A percentile compares a stretch with the other conserved stretches of the same genome.
Evolutionary conservation across 495 filamentous ascomycete genomes (phyloP).

Genomic region (Penicillium riverlandense): DNA sequence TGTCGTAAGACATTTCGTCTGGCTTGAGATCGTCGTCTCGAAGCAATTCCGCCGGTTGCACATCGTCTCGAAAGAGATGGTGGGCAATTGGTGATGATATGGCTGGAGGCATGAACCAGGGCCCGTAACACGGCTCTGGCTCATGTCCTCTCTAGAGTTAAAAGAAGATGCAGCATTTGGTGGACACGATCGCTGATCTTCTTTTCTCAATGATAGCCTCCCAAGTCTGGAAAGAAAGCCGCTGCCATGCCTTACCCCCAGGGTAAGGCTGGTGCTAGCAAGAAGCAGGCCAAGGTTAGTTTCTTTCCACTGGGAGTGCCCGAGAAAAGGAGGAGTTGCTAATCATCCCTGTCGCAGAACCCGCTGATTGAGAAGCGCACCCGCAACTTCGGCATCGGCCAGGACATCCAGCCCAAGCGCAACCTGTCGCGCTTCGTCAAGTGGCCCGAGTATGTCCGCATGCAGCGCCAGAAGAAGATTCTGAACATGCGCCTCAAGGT

Average conservation of each 20-base stretch:
- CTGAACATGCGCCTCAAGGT: slow-evolving; percentile 98
- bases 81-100: slow-evolving; percentile 59
- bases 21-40: slow-evolving; percentile 28
- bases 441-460: slow-evolving; percentile 98
- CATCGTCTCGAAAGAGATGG: slow-evolving; percentile 30
- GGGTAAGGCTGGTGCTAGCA: slow-evolving; percentile 76
- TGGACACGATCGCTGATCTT: slow-evolving; percentile 85
- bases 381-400: slow-evolving; percentile 98
- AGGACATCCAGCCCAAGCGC: slow-evolving; percentile 95
- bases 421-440: slow-evolving; percentile 99
- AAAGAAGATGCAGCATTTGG: slow-evolving; percentile 71
- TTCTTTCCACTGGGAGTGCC: slow-evolving; percentile 6
- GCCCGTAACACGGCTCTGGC: slow-evolving; percentile 48
- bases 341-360: slow-evolving; percentile 55
- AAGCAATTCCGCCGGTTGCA: slow-evolving; percentile 35
- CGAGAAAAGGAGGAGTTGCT: slow-evolving; percentile 15
- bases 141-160: slow-evolving; percentile 83
- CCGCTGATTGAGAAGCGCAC: slow-evolving; percentile 96
- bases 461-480: slow-evolving; percentile 99
- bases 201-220: slow-evolving; percentile 99
- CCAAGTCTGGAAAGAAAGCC: slow-evolving; percentile 91
- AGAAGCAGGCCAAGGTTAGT: slow-evolving; percentile 95
- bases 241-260: slow-evolving; percentile 95
- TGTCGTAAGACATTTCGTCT: slow-evolving; percentile 27
- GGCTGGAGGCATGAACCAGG: slow-evolving; percentile 69